Base-by-base conservation (phyloP, 306 rosid species). In the Trichosanthes cucumerina region DNA sequence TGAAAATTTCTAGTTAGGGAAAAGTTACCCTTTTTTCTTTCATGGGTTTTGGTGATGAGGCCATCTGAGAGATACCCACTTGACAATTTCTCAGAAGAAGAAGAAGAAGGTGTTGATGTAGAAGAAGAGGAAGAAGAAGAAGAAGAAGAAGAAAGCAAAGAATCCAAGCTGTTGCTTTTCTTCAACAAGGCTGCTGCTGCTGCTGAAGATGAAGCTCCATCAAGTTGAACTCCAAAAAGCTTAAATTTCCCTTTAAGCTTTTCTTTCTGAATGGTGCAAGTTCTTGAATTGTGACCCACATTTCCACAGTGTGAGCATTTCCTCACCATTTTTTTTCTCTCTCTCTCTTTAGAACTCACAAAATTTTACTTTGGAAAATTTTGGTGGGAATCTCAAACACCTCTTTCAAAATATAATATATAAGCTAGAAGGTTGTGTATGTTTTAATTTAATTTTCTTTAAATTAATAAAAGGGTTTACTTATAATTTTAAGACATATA, bases 251-350 rank as follows among this genome's bases (percentile, higher is more conserved):
- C 60, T 8, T 14, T 9, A 46, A 34, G 6, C 24, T 15, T 44
- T 23, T 69, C 49, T 54, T 64, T 76, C 10, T 70, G 58, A 26
- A 44, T 28, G 44, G 19, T 52, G 57, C 85, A 83, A n/a, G 85
- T 83, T 81, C 80, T 83, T 83, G 85, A 79, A 65, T 83, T 83
- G 64, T 83, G 85, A 15, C 85, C 85, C 14, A 54, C 56, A n/a
- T 83, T 79, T 16, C 85, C 85, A 66, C 85, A 83, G 12, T 83
- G 75, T 24, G 85, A 83, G 76, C 85, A 83, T 65, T 66, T 79
- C 72, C 85, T 83, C 4, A 70, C 73, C 85, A 83, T 58, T 24
- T 24, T 56, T 31, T 56, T 13, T 56, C 60, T 54, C 60, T 63
- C 70, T 65, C 47, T 65, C 26, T 64, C 46, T 15, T 2, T 4